Conservation (phyloP, 148 eudicot genomes). For the Silene latifolia region DNA sequence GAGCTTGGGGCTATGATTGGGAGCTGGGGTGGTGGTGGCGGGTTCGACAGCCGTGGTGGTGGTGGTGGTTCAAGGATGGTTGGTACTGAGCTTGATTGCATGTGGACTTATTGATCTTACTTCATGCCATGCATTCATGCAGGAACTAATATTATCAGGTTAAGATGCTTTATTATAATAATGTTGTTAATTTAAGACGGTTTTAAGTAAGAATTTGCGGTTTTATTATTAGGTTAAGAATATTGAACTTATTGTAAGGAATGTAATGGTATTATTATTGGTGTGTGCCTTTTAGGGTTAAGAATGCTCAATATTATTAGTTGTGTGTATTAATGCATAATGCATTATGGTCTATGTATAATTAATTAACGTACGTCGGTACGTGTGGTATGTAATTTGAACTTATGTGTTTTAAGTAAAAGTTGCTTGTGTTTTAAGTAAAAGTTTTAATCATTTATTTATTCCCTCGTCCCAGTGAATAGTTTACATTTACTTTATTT, state of each 20-base stretch:
- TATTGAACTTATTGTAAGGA: too few species aligned
- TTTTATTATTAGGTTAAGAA: too few species aligned
- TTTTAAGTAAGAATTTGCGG: too few species aligned
- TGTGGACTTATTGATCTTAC: slow-evolving; percentile 25
- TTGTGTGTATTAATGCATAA: not conserved
- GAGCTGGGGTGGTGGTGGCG: slow-evolving; percentile 19
- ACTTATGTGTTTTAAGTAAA: too few species aligned
- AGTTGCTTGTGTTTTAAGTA: too few species aligned
- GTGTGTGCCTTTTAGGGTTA: not conserved
- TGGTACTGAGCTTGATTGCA: slow-evolving; percentile 27
- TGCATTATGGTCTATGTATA: not conserved
- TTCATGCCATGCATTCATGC: not conserved
- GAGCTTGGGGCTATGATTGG: slow-evolving; percentile 17
- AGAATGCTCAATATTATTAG: not conserved
- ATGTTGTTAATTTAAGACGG: too few species aligned
- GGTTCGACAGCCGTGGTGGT: not conserved
- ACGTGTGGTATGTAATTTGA: too few species aligned
- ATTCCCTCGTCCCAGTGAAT: too few species aligned
- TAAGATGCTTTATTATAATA: not conserved
- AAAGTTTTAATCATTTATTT: too few species aligned
- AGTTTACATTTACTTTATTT: too few species aligned
- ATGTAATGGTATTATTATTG: too few species aligned
- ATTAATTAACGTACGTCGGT: too few species aligned
- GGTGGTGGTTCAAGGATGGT: slow-evolving; percentile 8
- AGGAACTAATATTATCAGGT: not conserved